Conservation (phyloP, 371 early-diverging fungal species). For the Cokeromyces recurvatus region DNA sequence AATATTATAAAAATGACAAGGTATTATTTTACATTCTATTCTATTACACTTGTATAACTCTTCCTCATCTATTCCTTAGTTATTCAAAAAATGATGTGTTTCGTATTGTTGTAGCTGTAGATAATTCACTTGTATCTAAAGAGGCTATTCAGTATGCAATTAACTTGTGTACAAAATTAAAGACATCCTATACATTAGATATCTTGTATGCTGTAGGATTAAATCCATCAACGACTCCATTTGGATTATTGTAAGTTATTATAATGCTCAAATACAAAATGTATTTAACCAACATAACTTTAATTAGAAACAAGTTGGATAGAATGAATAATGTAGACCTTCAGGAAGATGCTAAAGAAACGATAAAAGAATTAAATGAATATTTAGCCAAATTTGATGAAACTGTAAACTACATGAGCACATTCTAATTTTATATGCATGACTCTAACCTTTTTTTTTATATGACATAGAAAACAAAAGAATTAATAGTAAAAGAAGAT, state of each 20-base stretch:
- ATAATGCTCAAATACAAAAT: too few species aligned
- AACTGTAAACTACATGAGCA: neutral
- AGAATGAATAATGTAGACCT: conserved; percentile 29
- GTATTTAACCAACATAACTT: too few species aligned
- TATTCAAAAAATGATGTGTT: too few species aligned
- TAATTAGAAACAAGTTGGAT: conserved; percentile 21
- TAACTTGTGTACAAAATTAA: conserved; percentile 5
- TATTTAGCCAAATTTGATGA: conserved; percentile 7
- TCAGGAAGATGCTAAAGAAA: conserved; percentile 15
- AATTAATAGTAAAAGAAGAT: conserved; percentile 5
- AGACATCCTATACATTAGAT: conserved; percentile 7
- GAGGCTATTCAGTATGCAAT: conserved; percentile 21
- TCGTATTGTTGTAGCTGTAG: conserved; percentile 28
- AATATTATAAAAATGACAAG: too few species aligned
- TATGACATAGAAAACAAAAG: neutral
- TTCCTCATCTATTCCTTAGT: too few species aligned
- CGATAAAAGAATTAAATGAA: neutral
- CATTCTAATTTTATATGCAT: neutral
- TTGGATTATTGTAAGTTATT: conserved; percentile 13
- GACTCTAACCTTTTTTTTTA: too few species aligned
- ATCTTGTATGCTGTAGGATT: conserved; percentile 22
- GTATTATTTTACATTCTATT: too few species aligned
- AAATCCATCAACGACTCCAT: conserved; percentile 15
- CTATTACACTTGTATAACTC: too few species aligned
- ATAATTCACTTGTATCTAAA: conserved; percentile 17